phyloP scores from a whole-genome alignment of 129 eudicot genomes.

The Flaveria bidentis region DNA sequence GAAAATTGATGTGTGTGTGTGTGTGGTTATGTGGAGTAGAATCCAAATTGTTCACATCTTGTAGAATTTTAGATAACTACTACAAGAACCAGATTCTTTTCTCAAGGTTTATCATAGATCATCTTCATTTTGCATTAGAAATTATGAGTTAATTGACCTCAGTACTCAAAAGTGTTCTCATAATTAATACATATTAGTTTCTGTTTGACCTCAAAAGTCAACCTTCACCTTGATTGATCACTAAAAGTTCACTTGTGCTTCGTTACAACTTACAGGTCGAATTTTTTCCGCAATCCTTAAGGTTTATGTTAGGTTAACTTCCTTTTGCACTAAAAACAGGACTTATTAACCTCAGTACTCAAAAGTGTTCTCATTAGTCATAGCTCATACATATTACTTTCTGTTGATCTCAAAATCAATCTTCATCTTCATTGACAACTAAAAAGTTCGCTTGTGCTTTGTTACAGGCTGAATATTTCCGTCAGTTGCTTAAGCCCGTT shows the following conservation, averaged over 20 bases:
- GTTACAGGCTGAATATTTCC: slow-evolving; percentile 86
- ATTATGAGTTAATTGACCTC: not conserved
- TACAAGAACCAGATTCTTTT: not conserved
- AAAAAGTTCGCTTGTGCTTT: slow-evolving; percentile 15
- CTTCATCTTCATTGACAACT: slow-evolving; percentile 9
- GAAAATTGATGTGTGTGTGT: too few species aligned
- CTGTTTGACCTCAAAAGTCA: slow-evolving; percentile 27
- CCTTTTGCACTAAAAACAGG: not conserved
- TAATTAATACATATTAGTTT: not conserved
- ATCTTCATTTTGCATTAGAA: not conserved
- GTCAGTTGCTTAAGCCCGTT: slow-evolving; percentile 92
- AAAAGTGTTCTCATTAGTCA: not conserved
- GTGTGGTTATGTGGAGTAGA: not conserved
- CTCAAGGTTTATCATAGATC: not conserved
- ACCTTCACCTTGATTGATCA: slow-evolving; percentile 4
- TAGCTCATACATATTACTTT: not conserved
- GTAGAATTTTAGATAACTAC: not conserved
- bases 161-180: not conserved
- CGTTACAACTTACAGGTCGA: too few species aligned
- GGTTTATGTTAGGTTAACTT: not conserved
- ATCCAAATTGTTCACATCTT: not conserved
- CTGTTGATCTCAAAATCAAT: slow-evolving; percentile 14
- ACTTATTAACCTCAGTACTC: not conserved
- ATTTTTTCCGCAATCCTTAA: not conserved
- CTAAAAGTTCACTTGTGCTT: slow-evolving; percentile 21